Conservation (phyloP, 805 yeast genomes). For the Candida orba region DNA sequence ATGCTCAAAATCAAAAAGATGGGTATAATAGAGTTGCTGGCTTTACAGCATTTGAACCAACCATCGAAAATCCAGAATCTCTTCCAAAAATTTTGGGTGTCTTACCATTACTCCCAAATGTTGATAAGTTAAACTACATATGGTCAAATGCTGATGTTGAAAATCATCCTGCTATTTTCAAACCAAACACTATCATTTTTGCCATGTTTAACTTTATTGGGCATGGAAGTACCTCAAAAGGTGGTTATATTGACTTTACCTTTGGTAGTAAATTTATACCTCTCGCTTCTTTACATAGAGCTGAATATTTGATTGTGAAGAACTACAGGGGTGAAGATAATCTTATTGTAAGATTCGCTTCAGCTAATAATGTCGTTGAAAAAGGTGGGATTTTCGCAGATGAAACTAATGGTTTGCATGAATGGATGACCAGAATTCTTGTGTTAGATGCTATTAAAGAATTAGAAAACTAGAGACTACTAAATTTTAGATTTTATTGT, state of each 20-base stretch:
- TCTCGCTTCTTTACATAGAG: slow-evolving; percentile 13
- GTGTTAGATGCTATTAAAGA: slow-evolving; percentile 19
- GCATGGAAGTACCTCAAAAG: slow-evolving; percentile 13
- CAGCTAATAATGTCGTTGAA: slow-evolving; percentile 6
- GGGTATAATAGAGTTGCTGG: slow-evolving; percentile 15
- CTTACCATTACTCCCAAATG: slow-evolving; percentile 13
- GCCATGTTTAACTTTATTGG: slow-evolving; percentile 17
- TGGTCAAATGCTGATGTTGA: slow-evolving; percentile 16
- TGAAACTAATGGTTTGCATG: slow-evolving; percentile 19
- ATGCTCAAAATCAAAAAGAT: slow-evolving; percentile 10
- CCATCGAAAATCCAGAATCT: slow-evolving; percentile 8
- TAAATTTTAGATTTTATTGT: too few relatives aligned
- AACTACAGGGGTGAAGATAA: slow-evolving; percentile 9
- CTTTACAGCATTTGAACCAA: slow-evolving; percentile 14
- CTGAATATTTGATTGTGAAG: slow-evolving; percentile 15
- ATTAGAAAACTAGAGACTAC: slow-evolving; percentile 1
- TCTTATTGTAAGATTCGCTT: slow-evolving; percentile 18
- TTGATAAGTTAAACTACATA: slow-evolving; percentile 9
- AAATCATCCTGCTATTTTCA: slow-evolving; percentile 8
- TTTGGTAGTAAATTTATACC: slow-evolving; percentile 15
- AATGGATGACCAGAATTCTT: slow-evolving; percentile 22
- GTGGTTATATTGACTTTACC: slow-evolving; percentile 17
- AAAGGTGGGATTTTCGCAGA: slow-evolving; percentile 10
- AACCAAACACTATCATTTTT: slow-evolving; percentile 14
- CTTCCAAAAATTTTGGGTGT: neutral